Evolutionary conservation across 1,284 basidiomycete genomes (phyloP).

Genomic region (Trichosporon ovoides): DNA sequence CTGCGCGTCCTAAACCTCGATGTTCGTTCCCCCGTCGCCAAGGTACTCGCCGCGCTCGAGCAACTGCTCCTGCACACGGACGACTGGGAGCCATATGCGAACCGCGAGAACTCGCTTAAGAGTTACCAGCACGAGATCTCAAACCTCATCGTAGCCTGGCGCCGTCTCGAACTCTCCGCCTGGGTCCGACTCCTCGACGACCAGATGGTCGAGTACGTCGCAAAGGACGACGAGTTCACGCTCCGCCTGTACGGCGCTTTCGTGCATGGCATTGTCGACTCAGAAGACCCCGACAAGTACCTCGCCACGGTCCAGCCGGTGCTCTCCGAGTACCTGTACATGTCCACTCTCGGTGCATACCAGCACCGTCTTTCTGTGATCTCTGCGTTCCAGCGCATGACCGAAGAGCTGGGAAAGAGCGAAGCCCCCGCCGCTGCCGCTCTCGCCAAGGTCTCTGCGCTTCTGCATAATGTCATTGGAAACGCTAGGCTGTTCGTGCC

Average conservation of each 20-base stretch:
- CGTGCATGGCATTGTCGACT: constrained; percentile 61
- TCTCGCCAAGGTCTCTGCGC: constrained; percentile 53
- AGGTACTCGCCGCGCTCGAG: constrained; percentile 77
- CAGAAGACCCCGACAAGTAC: constrained; percentile 44
- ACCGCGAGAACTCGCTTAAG: constrained; percentile 74
- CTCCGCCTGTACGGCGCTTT: constrained; percentile 81
- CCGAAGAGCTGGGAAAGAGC: constrained; percentile 19
- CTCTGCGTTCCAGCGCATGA: constrained; percentile 59
- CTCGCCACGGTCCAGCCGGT: constrained; percentile 68
- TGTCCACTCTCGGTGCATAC: constrained; percentile 81
- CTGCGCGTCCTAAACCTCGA: constrained; percentile 63
- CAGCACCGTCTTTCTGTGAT: constrained; percentile 65
- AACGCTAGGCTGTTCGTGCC: constrained; percentile 65
- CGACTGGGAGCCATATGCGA: constrained; percentile 96
- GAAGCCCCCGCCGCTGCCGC: constrained; percentile 48
- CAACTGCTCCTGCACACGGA: constrained; percentile 80
- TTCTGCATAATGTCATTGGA: constrained; percentile 63
- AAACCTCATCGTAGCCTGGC: constrained; percentile 79
- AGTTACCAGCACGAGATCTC: constrained; percentile 63
- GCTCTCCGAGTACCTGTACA: constrained; percentile 72
- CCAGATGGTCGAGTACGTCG: constrained; percentile 60
- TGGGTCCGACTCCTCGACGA: constrained; percentile 80
- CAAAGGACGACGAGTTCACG: constrained; percentile 77
- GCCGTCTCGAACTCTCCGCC: constrained; percentile 77
- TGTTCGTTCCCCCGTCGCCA: constrained; percentile 71